Evolutionary conservation across 371 early-diverging fungal genomes (phyloP), one percentile per base, ranked within the genome.

Genomic region (Neoconidiobolus thromboides): DNA sequence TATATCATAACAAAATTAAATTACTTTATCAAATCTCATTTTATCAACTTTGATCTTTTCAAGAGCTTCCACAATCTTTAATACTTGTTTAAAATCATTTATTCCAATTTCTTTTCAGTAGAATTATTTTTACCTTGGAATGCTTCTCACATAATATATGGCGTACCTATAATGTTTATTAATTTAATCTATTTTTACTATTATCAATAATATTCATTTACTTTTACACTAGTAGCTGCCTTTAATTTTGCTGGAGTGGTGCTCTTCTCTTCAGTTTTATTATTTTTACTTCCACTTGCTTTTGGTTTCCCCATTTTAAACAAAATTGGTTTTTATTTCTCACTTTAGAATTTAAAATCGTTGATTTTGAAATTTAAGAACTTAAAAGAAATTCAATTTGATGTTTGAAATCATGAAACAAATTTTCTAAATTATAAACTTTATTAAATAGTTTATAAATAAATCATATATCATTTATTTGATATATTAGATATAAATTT

Each of bases 81-180:
- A 37, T 55, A 47, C n/a, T 36, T 0, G 46, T n/a, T 55, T 53
- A 36, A 49, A 3, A 56, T 36, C 10, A 65, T 71, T 2, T 62
- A 64, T 43, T 71, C 65, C 55, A 67, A 7, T 46, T 64, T 42
- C 5, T 60, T 14, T 9, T 36, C 36, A 46, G 0, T 12, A 59
- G 59, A 63, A 6, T 15, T 58, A 61, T 48, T 2, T 10, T 61
- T 73, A 74, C 82, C 71, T 75, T 84, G 60, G 73, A 65, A 47
- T 86, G 86, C 65, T 86, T 89, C 65, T 84, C 87, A 65, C 89
- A 89, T n/a, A 89, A 72, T 60, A 89, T 89, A 66, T 89, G 89
- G 47, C 89, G 78, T 53, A 85, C 83, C 81, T 80, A 66, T n/a
- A 44, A 59, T 2, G 9, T 7, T 41, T 6, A 26, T 26, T 26